Evolutionary conservation across 169 alveolate species (phyloP).

Genomic region (Pseudocohnilembus persalinus): DNA sequence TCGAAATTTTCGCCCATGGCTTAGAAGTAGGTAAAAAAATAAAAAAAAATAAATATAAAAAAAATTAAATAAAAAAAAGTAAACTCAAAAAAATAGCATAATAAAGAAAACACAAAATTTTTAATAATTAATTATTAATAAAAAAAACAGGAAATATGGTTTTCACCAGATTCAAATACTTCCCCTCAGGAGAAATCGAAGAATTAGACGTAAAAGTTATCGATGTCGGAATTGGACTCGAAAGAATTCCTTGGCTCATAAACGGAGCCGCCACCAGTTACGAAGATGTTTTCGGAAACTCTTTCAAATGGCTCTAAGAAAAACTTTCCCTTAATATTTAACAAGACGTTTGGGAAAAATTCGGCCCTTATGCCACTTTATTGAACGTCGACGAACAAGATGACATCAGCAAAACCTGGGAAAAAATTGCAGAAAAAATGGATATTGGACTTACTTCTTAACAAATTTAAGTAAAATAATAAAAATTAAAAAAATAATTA

Average conservation of each 20-base stretch:
- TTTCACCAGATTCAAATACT: constrained; percentile 85
- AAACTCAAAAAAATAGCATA: no score
- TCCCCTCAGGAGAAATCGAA: constrained; percentile 86
- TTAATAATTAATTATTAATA: no score
- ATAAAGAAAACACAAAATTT: no score
- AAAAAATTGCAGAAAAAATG: constrained; percentile 64
- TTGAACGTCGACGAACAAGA: constrained; percentile 84
- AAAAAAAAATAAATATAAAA: no score
- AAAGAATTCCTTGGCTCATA: constrained; percentile 88
- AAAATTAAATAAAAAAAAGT: no score
- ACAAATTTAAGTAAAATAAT: constrained; percentile 60
- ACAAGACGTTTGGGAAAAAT: constrained; percentile 80
- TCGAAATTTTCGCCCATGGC: constrained; percentile 85
- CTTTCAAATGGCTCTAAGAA: constrained; percentile 60
- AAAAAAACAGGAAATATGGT: constrained; percentile 91
- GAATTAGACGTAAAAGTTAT: constrained; percentile 82
- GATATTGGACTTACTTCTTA: constrained; percentile 67
- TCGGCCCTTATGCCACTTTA: constrained; percentile 84
- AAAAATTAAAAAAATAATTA: no score
- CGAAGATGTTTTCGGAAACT: constrained; percentile 75
- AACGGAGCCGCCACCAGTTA: constrained; percentile 86
- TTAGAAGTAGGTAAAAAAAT: constrained; percentile 87
- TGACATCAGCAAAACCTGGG: constrained; percentile 81
- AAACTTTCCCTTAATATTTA: constrained; percentile 62
- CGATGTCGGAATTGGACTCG: constrained; percentile 89